These are phyloP conservation scores for Russula sp. DNA, from an alignment of 768 basidiomycete genomes.

Conservation along the genomic window DNA sequence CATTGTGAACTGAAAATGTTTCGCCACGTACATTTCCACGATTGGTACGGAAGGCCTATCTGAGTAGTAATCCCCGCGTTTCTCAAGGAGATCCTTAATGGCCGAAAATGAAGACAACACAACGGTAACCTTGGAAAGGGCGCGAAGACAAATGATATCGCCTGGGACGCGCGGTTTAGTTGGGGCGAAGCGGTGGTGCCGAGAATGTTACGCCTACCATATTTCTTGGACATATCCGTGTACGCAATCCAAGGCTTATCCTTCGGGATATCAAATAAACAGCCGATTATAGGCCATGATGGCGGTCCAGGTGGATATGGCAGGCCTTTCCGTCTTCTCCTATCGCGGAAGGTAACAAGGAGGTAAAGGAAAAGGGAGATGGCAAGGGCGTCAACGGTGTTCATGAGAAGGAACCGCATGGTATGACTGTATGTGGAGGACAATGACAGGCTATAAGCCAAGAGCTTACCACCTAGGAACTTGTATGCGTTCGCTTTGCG, in stretches of 20 bases:
- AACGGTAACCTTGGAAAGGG: background rate
- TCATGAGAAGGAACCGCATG: background rate
- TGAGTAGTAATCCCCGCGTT: constrained; percentile 9
- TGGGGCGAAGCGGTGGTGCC: no score
- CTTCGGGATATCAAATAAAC: constrained; percentile 14
- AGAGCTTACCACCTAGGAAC: no score
- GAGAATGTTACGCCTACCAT: constrained; percentile 3
- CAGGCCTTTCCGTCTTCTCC: background rate
- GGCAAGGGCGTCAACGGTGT: background rate
- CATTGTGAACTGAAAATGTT: no score
- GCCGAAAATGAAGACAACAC: constrained; percentile 4
- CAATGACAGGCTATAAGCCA: background rate
- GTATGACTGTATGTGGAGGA: background rate
- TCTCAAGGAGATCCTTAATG: constrained; percentile 21
- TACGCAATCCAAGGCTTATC: background rate
- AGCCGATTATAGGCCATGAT: constrained; percentile 8
- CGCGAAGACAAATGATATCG: constrained; percentile 10
- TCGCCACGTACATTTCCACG: background rate
- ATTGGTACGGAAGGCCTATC: background rate
- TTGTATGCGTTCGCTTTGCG: no score
- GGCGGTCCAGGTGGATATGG: constrained; percentile 13
- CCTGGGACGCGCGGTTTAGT: constrained; percentile 2
- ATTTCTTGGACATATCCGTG: constrained; percentile 7
- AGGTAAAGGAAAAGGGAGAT: background rate
- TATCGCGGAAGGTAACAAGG: background rate